phyloP scores from a whole-genome alignment of 2,329 filamentous ascomycete species.

The Aspergillus japonicus region DNA sequence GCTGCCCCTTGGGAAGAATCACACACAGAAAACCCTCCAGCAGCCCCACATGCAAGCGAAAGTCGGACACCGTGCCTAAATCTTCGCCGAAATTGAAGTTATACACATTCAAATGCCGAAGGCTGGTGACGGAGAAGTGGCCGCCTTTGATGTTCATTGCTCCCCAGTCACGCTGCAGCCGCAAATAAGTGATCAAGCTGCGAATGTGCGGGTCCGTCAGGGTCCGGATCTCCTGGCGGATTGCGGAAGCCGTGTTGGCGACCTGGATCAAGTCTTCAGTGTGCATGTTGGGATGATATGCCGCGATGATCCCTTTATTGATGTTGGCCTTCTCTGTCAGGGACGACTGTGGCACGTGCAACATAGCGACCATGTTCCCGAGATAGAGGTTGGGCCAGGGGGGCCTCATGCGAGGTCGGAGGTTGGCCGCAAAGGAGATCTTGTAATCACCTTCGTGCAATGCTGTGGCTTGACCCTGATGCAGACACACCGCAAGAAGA shows the following conservation, averaged over 20 bases:
- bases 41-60: not conserved
- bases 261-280: not conserved
- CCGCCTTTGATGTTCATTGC: not conserved
- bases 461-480: not conserved
- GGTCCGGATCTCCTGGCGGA: not conserved
- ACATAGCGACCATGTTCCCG: not conserved
- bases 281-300: not conserved
- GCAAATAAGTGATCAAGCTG: not conserved
- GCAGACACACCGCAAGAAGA: not conserved
- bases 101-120: conserved; percentile 2
- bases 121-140: not conserved
- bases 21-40: not conserved
- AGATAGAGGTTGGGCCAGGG: not conserved
- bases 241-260: not conserved
- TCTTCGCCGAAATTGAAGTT: not conserved
- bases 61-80: not conserved
- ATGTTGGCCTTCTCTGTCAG: not conserved
- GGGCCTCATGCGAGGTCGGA: not conserved
- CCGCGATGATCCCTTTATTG: not conserved
- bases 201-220: not conserved
- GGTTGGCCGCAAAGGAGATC: not conserved
- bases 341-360: not conserved
- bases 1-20: not conserved
- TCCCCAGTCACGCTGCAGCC: not conserved
- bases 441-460: not conserved